A percentile compares a stretch with the other conserved stretches of the same genome.
Conservation (phyloP, 2,329 filamentous ascomycete species). For the Diaporthe citriasiana region DNA sequence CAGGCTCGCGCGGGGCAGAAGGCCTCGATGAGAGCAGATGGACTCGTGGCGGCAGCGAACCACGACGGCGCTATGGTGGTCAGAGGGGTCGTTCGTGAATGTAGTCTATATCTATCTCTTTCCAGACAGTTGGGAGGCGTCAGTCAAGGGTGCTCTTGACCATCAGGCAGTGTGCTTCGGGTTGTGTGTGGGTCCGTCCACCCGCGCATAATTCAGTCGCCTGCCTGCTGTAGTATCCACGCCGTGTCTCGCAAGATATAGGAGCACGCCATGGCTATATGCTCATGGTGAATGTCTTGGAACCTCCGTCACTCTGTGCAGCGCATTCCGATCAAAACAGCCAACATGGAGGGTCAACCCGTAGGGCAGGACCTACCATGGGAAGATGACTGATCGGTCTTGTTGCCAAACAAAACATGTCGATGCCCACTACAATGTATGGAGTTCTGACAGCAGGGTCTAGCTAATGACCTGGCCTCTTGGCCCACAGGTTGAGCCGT, state of each 20-base stretch:
- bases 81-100: neutral
- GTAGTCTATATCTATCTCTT: neutral
- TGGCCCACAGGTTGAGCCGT: neutral
- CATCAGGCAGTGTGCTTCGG: neutral
- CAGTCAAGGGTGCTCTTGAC: neutral
- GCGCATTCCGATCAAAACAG: no score
- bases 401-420: neutral
- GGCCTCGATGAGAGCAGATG: neutral
- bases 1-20: neutral
- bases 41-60: neutral
- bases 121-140: neutral
- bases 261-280: no score
- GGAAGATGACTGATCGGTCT: neutral
- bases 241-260: neutral
- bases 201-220: neutral
- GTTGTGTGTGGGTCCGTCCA: neutral
- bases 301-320: neutral
- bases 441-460: neutral
- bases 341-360: neutral
- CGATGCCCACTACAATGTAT: neutral
- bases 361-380: neutral
- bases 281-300: neutral
- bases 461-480: neutral
- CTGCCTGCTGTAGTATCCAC: neutral
- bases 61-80: neutral